Evolutionary conservation across 768 basidiomycete species (phyloP).

Genomic region (Collybia mongolica): DNA sequence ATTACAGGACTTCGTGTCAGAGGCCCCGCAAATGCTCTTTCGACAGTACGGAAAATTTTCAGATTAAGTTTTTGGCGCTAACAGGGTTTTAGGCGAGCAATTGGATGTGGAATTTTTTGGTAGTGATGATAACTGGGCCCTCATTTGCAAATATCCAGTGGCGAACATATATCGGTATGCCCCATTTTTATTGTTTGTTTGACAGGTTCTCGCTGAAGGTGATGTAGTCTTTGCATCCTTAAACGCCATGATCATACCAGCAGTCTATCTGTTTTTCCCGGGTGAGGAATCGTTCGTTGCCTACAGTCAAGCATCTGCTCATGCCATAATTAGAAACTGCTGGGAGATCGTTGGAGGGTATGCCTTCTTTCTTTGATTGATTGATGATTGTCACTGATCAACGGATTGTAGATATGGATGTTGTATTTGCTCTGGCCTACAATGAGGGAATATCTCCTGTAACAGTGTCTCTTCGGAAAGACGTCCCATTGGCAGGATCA

Average conservation of each 20-base stretch:
- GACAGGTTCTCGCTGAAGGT: no score
- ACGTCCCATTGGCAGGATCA: conserved; percentile 43
- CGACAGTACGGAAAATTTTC: conserved; percentile 35
- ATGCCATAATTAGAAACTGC: conserved; percentile 42
- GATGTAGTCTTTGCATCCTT: conserved; percentile 48
- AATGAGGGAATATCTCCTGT: conserved; percentile 44
- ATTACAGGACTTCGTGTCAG: conserved; percentile 61
- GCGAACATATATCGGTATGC: conserved; percentile 54
- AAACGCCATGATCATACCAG: conserved; percentile 55
- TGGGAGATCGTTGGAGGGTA: conserved; percentile 54
- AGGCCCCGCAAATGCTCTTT: conserved; percentile 63
- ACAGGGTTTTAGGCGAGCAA: conserved; percentile 33
- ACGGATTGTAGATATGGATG: conserved; percentile 44
- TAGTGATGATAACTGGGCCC: conserved; percentile 63
- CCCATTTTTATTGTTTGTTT: not conserved
- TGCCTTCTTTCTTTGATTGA: not conserved
- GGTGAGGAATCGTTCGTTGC: conserved; percentile 13
- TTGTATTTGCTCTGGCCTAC: conserved; percentile 44
- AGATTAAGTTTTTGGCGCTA: not conserved
- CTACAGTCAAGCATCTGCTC: not conserved
- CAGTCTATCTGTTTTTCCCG: conserved; percentile 60
- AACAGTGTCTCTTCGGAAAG: conserved; percentile 39
- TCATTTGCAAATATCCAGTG: conserved; percentile 58
- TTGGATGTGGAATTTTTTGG: conserved; percentile 59
- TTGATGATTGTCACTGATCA: no score